Percentiles rank a stretch among this genome's conserved stretches.
phyloP scores from a whole-genome alignment of 495 filamentous ascomycete species.

The Penicillium soppii region DNA sequence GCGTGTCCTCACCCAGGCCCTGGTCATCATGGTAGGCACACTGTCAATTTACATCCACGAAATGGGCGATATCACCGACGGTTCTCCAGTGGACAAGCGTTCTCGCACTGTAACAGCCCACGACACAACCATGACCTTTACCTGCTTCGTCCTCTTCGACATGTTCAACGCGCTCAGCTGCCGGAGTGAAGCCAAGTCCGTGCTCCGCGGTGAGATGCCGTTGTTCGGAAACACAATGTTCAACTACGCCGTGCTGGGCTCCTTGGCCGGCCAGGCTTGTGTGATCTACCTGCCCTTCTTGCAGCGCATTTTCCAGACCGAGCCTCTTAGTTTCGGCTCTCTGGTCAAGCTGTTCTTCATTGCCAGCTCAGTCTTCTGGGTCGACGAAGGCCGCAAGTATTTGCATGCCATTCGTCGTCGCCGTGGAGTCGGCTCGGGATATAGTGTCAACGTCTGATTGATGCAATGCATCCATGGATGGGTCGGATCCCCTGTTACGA shows the following conservation, averaged over 20 bases:
- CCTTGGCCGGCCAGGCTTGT: slow-evolving; percentile 77
- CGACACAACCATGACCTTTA: slow-evolving; percentile 99
- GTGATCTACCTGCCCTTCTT: slow-evolving; percentile 94
- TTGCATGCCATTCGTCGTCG: slow-evolving; percentile 34
- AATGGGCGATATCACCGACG: slow-evolving; percentile 64
- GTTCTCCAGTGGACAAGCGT: slow-evolving; percentile 34
- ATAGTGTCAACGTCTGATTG: slow-evolving; percentile 46
- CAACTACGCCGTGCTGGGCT: slow-evolving; percentile 87
- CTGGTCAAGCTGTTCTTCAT: slow-evolving; percentile 67
- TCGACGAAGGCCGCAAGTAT: slow-evolving; percentile 86
- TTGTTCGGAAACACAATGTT: slow-evolving; percentile 88
- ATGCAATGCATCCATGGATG: not conserved
- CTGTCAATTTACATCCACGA: slow-evolving; percentile 87
- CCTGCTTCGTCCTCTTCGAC: slow-evolving; percentile 96
- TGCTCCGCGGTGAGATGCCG: slow-evolving; percentile 80
- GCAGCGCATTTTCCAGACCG: slow-evolving; percentile 93
- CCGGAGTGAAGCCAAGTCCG: slow-evolving; percentile 84
- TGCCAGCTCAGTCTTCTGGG: slow-evolving; percentile 90
- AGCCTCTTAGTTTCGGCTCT: slow-evolving; percentile 73
- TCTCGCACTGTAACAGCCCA: slow-evolving; percentile 74
- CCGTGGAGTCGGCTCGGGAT: slow-evolving; percentile 37
- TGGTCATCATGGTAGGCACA: slow-evolving; percentile 88
- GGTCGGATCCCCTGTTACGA: slow-evolving; percentile 3
- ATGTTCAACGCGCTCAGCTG: slow-evolving; percentile 98
- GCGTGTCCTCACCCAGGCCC: slow-evolving; percentile 83